phyloP scores from a whole-genome alignment of 1,284 basidiomycete genomes.

The Leccinum fuscescens region DNA sequence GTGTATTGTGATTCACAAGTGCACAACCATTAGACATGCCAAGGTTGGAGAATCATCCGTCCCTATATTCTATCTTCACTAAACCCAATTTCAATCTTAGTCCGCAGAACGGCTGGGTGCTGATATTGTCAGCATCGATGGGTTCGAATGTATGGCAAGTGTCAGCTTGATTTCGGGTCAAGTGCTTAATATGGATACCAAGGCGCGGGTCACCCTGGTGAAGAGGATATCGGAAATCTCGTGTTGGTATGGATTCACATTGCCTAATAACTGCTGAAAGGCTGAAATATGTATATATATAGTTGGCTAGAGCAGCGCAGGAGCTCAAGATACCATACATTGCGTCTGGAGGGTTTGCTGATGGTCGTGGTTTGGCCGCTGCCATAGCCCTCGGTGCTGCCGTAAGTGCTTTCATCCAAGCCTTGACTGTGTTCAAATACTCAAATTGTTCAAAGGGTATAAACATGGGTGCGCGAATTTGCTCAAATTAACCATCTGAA shows the following conservation, averaged over 20 bases:
- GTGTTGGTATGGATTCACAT: conserved; percentile 61
- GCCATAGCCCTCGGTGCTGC: conserved; percentile 81
- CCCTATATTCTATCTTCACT: conserved; percentile 1
- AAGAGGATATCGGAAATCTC: conserved; percentile 92
- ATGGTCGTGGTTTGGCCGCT: conserved; percentile 80
- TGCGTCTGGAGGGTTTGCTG: conserved; percentile 85
- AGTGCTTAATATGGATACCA: background rate
- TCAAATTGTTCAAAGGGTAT: conserved; percentile 51
- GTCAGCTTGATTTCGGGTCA: background rate
- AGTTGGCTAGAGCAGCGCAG: conserved; percentile 86
- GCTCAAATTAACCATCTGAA: background rate
- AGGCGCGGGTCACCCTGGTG: conserved; percentile 93
- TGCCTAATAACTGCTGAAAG: background rate
- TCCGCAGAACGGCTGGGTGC: conserved; percentile 60
- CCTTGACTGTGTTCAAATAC: background rate
- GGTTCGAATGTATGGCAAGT: conserved; percentile 72
- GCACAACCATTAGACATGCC: conserved; percentile 85
- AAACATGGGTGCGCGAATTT: conserved; percentile 70
- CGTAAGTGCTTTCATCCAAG: conserved; percentile 42
- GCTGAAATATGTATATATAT: background rate
- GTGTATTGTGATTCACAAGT: conserved; percentile 88
- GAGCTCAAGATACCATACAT: conserved; percentile 86
- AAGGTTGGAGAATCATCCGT: conserved; percentile 45
- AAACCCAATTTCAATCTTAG: conserved; percentile 32
- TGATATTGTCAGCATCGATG: conserved; percentile 85